Evolutionary conservation across 2,329 filamentous ascomycete species (phyloP).

Genomic region (Colletotrichum sublineola): DNA sequence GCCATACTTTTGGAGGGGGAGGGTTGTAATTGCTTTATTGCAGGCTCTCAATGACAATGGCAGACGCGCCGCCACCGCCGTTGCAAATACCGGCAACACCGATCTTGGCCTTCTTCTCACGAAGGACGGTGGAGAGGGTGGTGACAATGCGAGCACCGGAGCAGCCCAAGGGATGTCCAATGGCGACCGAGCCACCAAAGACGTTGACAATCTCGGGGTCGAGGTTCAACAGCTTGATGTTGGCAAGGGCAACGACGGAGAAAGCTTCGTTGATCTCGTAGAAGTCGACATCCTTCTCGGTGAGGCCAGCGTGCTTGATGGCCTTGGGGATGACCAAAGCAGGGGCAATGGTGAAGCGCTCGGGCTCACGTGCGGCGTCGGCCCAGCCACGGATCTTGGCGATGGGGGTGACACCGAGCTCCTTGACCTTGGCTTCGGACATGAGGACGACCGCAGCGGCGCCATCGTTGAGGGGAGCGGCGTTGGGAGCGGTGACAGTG

Average conservation of each 20-base stretch:
- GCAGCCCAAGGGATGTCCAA: constrained; percentile 94
- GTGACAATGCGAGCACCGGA: constrained; percentile 94
- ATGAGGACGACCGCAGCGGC: constrained; percentile 93
- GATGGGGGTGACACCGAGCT: constrained; percentile 89
- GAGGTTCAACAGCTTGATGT: constrained; percentile 90
- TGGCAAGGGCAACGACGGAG: constrained; percentile 94
- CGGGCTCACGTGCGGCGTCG: constrained; percentile 90
- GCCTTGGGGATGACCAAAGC: constrained; percentile 97
- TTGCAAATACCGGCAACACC: constrained; percentile 98
- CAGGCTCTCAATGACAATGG: constrained; percentile 86
- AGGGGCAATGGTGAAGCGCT: constrained; percentile 95
- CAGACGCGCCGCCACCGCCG: constrained; percentile 94
- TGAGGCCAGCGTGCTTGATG: constrained; percentile 90
- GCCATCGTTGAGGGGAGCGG: constrained; percentile 95
- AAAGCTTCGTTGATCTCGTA: constrained; percentile 99
- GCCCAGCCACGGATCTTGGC: constrained; percentile 98
- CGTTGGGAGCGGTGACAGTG: constrained; percentile 96
- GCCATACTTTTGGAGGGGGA: neutral
- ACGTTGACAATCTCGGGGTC: constrained; percentile 91
- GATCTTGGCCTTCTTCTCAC: constrained; percentile 92
- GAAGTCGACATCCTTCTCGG: constrained; percentile 83
- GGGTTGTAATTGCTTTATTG: constrained; percentile 55
- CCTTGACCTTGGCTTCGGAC: constrained; percentile 93
- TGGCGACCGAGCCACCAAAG: constrained; percentile 93
- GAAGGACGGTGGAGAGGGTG: constrained; percentile 89